Percentiles rank a stretch among this genome's conserved stretches.
phyloP scores from a whole-genome alignment of 148 eudicot genomes.

The Persicaria tinctoria region DNA sequence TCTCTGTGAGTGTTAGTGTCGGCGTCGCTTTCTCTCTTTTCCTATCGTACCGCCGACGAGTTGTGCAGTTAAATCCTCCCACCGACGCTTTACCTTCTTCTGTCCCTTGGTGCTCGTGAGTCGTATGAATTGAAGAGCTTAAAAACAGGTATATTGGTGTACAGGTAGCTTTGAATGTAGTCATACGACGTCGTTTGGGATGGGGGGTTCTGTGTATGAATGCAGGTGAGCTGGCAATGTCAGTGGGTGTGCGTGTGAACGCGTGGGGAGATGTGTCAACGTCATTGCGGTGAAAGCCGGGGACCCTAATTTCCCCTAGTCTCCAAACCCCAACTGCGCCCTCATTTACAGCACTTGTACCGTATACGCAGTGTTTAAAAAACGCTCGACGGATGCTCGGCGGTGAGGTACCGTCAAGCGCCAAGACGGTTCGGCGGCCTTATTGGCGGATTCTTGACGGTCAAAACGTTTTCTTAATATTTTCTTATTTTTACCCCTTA shows the following conservation, averaged over 20 bases:
- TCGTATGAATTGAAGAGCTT: constrained; percentile 1
- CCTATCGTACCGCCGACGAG: constrained; percentile 18
- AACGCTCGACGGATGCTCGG: too few relatives aligned
- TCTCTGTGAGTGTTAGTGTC: neutral
- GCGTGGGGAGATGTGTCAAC: constrained; percentile 4
- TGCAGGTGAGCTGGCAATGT: constrained; percentile 25
- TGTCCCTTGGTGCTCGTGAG: neutral
- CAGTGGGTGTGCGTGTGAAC: constrained; percentile 8
- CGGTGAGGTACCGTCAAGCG: too few relatives aligned
- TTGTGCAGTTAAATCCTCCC: constrained; percentile 23
- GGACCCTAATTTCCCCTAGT: neutral
- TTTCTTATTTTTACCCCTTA: too few relatives aligned
- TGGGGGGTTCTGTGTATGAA: neutral
- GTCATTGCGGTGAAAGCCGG: constrained; percentile 8
- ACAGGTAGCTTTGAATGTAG: neutral
- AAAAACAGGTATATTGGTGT: neutral
- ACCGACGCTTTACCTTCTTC: constrained; percentile 29
- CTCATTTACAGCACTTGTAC: too few relatives aligned
- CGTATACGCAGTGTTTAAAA: too few relatives aligned
- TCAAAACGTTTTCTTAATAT: too few relatives aligned
- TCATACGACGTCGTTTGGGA: neutral
- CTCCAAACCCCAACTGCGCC: too few relatives aligned
- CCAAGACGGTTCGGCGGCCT: too few relatives aligned
- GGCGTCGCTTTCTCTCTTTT: constrained; percentile 8
- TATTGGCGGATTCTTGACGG: too few relatives aligned